Evolutionary conservation across 75 land plant species (phyloP).

Genomic region (Picea glauca): DNA sequence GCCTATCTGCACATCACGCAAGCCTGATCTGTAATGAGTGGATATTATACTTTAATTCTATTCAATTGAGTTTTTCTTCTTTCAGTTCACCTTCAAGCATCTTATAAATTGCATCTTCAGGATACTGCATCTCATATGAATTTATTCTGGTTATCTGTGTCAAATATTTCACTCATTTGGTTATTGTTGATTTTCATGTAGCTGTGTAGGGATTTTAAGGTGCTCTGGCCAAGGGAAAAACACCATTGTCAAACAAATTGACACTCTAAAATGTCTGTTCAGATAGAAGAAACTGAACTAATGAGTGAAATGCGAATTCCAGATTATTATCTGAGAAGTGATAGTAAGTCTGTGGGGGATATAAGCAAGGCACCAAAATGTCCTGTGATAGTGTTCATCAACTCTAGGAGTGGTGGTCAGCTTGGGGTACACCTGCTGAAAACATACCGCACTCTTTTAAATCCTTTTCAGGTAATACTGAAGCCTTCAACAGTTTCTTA

Average conservation of each 20-base stretch:
- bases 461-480: conserved; percentile 53
- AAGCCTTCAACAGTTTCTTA: background rate
- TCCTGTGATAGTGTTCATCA: conserved; percentile 88
- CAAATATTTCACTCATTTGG: background rate
- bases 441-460: conserved; percentile 56
- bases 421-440: conserved; percentile 61
- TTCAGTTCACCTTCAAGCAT: background rate
- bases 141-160: background rate
- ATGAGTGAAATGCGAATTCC: conserved; percentile 27
- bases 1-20: background rate
- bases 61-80: background rate
- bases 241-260: background rate
- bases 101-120: background rate
- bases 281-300: background rate
- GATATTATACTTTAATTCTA: background rate
- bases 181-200: background rate
- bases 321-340: conserved; percentile 33
- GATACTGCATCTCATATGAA: background rate
- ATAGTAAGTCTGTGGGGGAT: background rate
- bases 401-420: conserved; percentile 90
- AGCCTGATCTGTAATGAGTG: background rate
- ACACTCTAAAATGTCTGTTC: background rate
- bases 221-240: background rate
- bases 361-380: conserved; percentile 25
- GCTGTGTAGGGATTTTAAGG: background rate